These are phyloP conservation scores for Lyophyllum atratum DNA, from an alignment of 768 basidiomycete species.

Conservation along the genomic window DNA sequence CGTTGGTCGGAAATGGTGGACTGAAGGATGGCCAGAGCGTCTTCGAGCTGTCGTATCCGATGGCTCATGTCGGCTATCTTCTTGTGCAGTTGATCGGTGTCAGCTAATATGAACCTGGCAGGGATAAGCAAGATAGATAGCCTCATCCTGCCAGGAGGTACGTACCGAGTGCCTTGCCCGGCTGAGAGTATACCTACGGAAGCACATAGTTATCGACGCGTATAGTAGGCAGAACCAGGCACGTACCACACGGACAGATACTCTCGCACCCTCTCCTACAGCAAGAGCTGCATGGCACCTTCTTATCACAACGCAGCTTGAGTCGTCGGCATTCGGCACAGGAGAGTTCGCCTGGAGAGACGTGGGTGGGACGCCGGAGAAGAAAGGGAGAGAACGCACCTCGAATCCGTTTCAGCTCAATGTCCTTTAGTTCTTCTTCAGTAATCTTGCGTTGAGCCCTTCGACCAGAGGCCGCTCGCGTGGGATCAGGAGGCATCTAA, in stretches of 20 bases:
- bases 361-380: background rate
- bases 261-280: slow-evolving; percentile 61
- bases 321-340: slow-evolving; percentile 54
- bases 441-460: slow-evolving; percentile 44
- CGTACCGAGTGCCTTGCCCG: slow-evolving; percentile 51
- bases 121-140: background rate
- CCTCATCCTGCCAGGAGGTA: background rate
- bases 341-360: slow-evolving; percentile 47
- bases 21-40: slow-evolving; percentile 64
- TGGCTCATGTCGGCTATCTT: slow-evolving; percentile 70
- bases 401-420: slow-evolving; percentile 50
- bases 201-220: background rate
- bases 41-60: slow-evolving; percentile 69
- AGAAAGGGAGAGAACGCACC: slow-evolving; percentile 29
- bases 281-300: slow-evolving; percentile 52
- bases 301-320: slow-evolving; percentile 55
- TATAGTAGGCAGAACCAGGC: background rate
- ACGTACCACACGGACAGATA: slow-evolving; percentile 61
- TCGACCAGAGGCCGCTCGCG: slow-evolving; percentile 37
- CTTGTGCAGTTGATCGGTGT: slow-evolving; percentile 63
- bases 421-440: slow-evolving; percentile 53
- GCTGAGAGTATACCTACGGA: slow-evolving; percentile 47
- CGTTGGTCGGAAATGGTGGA: slow-evolving; percentile 54
- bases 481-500: slow-evolving; percentile 51
- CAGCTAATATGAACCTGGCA: slow-evolving; percentile 62